Percentiles rank a stretch among this genome's conserved stretches.
These are phyloP conservation scores for Stylosanthes scabra DNA, from an alignment of 331 rosid genomes.

Conservation along the genomic window DNA sequence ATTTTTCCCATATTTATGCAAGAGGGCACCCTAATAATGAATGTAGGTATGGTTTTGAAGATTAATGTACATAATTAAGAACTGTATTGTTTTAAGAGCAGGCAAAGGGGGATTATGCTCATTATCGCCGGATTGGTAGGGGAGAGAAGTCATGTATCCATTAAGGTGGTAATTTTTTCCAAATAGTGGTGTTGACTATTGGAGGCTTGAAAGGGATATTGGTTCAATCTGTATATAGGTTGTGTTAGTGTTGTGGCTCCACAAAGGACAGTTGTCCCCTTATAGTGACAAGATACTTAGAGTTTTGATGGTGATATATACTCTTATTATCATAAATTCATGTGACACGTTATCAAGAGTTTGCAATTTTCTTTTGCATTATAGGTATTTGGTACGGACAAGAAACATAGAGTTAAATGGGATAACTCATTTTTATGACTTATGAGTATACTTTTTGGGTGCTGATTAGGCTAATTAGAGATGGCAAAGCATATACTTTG, in stretches of 20 bases:
- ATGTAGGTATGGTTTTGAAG: background rate
- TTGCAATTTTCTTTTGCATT: background rate
- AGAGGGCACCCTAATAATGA: constrained; percentile 24
- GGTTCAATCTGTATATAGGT: background rate
- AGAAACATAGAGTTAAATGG: background rate
- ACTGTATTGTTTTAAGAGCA: background rate
- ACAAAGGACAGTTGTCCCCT: constrained; percentile 1
- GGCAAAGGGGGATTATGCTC: constrained; percentile 31
- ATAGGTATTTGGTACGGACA: background rate
- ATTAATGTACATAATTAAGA: constrained; percentile 4
- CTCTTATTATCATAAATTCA: no score
- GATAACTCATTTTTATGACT: background rate
- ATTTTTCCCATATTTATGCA: constrained; percentile 6
- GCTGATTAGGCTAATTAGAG: constrained; percentile 18
- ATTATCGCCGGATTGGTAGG: constrained; percentile 61
- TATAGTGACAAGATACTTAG: no score
- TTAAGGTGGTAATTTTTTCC: constrained; percentile 17
- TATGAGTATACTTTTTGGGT: constrained; percentile 28
- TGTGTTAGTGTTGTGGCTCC: constrained; percentile 11
- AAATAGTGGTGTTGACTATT: constrained; percentile 42
- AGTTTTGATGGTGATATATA: constrained; percentile 1
- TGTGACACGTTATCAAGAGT: background rate
- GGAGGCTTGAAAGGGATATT: constrained; percentile 40
- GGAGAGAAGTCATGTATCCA: constrained; percentile 32
- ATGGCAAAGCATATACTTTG: constrained; percentile 12